Evolutionary conservation across 108 stramenopile species (phyloP).

Genomic region (Conticribra weissflogii): DNA sequence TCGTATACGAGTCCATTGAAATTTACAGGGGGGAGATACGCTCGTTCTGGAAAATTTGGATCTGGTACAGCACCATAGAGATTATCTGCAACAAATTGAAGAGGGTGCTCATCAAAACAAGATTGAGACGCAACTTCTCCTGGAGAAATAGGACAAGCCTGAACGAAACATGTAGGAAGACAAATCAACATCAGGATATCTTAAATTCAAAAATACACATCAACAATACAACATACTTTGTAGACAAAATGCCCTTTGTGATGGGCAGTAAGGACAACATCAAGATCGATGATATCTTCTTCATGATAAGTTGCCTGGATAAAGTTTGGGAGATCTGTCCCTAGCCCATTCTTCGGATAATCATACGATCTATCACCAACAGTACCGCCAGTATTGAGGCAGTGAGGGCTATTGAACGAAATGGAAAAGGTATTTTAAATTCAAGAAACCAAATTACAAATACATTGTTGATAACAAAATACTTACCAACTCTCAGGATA

Average conservation of each 20-base stretch:
- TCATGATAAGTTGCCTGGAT: conserved; percentile 38
- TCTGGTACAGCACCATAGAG: conserved; percentile 36
- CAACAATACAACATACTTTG: conserved; percentile 8
- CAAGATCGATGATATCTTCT: conserved; percentile 42
- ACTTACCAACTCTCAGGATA: conserved; percentile 18
- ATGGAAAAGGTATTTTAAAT: not conserved
- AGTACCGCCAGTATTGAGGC: conserved; percentile 33
- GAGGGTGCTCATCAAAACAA: conserved; percentile 32
- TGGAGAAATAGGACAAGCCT: conserved; percentile 50
- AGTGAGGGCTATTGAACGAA: conserved; percentile 8
- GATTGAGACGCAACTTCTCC: conserved; percentile 47
- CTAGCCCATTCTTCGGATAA: conserved; percentile 28
- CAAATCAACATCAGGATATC: not conserved
- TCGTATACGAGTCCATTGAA: conserved; percentile 8
- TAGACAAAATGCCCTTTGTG: conserved; percentile 39
- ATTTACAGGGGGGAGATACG: conserved; percentile 27
- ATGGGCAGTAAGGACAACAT: conserved; percentile 54
- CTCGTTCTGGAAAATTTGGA: conserved; percentile 44
- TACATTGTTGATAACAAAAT: not conserved
- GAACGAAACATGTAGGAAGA: conserved; percentile 16
- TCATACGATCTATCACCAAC: conserved; percentile 42
- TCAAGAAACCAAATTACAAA: not conserved
- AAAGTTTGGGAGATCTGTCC: conserved; percentile 40
- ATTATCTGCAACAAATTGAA: conserved; percentile 37
- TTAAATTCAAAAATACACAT: not conserved